A percentile compares a stretch with the other conserved stretches of the same genome.
phyloP scores from a whole-genome alignment of 2,329 filamentous ascomycete species.

The Pestalotiopsis sp. region DNA sequence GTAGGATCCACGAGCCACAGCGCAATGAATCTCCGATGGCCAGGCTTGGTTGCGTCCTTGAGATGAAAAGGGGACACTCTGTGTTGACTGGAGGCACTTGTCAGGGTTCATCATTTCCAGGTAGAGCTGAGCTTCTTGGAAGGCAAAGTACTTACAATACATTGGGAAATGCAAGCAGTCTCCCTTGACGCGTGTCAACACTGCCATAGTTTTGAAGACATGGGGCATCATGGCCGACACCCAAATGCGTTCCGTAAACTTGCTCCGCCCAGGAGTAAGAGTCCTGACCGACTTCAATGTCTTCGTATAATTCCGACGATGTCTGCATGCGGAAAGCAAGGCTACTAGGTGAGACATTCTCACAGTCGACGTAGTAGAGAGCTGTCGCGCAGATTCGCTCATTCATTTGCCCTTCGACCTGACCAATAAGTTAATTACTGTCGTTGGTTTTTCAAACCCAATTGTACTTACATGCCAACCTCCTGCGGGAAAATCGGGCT shows the following conservation, averaged over 20 bases:
- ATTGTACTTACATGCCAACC: constrained; percentile 45
- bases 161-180: constrained; percentile 29
- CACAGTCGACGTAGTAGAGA: constrained; percentile 30
- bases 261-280: constrained; percentile 13
- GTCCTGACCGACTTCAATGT: constrained; percentile 6
- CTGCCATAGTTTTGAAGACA: constrained; percentile 25
- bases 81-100: not conserved
- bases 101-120: not conserved
- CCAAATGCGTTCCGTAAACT: not conserved
- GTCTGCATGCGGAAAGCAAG: constrained; percentile 50
- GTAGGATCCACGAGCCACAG: constrained; percentile 6
- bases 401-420: constrained; percentile 22
- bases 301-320: not conserved
- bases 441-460: not conserved
- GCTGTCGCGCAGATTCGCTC: constrained; percentile 23
- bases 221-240: not conserved
- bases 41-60: not conserved
- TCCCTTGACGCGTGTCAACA: constrained; percentile 23
- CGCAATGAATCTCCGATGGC: not conserved
- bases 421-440: not conserved
- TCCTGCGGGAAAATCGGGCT: constrained; percentile 49
- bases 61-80: not conserved
- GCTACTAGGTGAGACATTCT: constrained; percentile 55
- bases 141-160: constrained; percentile 17
- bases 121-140: not conserved